Evolutionary conservation across 2,329 filamentous ascomycete species (phyloP), one percentile per base, ranked within the genome.

Genomic region (Clarireedia homoeocarpa): DNA sequence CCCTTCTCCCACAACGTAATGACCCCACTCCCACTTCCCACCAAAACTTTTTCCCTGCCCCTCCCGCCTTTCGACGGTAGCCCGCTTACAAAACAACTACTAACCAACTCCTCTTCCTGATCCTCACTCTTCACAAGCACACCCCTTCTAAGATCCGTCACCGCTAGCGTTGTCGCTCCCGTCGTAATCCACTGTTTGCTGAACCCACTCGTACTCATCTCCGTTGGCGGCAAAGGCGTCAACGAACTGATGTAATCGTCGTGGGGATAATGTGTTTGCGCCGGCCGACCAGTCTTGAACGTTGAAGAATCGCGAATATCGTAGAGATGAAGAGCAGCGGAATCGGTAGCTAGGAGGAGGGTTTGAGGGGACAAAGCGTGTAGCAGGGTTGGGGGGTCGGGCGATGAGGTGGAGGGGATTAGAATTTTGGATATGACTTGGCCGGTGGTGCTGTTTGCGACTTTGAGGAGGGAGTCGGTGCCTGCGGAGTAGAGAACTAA

Each of bases 121-220:
- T 97, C 91, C 68, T 96, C 94, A 63, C 90, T 96, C 58, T 86
- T 86, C 3, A 91, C 86, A 45, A 97, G 75, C 5, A 96, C 89
- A 14, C 92, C 92, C 48, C 89, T 80, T 24, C 92, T 83, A 46
- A 96, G 76, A 69, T 99, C 94, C 0, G 91, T 95, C 39, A 96
- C 85, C 1, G 91, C 89, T 20, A 99, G 75, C 0, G 92, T 97
- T 1, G 89, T 92, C 46, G 91, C 91, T 36, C 94, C 94, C 0
- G 91, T 96, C 39, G 88, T 94, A 52, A 96, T 81, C 88, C 91
- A 99, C 73, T 97, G 92, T 73, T 96, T 96, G 65, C 89, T 84
- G 70, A 89, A 92, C 5, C 91, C 91, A 17, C 87, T 92, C 0
- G 90, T 96, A 70, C 88, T 94, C 55, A 87, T 83, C 30, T 85